phyloP scores from a whole-genome alignment of 1,284 basidiomycete species.

The Malassezia pachydermatis region DNA sequence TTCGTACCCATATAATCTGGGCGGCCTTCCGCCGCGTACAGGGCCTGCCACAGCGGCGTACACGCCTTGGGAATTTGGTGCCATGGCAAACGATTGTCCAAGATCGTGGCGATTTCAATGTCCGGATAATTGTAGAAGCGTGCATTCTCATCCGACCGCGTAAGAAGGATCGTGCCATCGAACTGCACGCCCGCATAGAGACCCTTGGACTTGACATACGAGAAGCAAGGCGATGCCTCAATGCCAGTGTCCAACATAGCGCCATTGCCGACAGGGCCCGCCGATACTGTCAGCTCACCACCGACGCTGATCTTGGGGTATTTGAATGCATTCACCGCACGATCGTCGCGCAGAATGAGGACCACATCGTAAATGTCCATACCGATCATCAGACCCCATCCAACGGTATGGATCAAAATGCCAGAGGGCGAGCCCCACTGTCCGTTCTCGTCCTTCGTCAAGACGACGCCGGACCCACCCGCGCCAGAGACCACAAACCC shows the following conservation, averaged over 20 bases:
- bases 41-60: constrained; percentile 37
- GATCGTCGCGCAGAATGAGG: constrained; percentile 42
- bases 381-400: constrained; percentile 42
- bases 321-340: constrained; percentile 39
- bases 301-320: constrained; percentile 43
- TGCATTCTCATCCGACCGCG: constrained; percentile 36
- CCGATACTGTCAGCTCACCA: constrained; percentile 35
- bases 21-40: constrained; percentile 38
- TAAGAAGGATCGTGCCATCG: constrained; percentile 41
- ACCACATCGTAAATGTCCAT: constrained; percentile 49
- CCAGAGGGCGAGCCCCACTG: constrained; percentile 44
- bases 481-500: constrained; percentile 31
- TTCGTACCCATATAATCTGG: constrained; percentile 33
- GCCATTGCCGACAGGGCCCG: constrained; percentile 49
- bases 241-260: constrained; percentile 38
- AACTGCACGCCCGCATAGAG: constrained; percentile 46
- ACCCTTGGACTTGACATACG: constrained; percentile 47
- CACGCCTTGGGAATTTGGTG: constrained; percentile 22
- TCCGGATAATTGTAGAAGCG: constrained; percentile 34
- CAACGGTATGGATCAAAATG: constrained; percentile 43
- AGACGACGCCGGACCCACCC: constrained; percentile 42
- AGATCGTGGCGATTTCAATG: constrained; percentile 23
- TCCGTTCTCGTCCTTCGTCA: constrained; percentile 41
- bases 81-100: constrained; percentile 24
- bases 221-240: constrained; percentile 39